Evolutionary conservation across 805 yeast species (phyloP).

Genomic region (Ogataea nonfermentans): DNA sequence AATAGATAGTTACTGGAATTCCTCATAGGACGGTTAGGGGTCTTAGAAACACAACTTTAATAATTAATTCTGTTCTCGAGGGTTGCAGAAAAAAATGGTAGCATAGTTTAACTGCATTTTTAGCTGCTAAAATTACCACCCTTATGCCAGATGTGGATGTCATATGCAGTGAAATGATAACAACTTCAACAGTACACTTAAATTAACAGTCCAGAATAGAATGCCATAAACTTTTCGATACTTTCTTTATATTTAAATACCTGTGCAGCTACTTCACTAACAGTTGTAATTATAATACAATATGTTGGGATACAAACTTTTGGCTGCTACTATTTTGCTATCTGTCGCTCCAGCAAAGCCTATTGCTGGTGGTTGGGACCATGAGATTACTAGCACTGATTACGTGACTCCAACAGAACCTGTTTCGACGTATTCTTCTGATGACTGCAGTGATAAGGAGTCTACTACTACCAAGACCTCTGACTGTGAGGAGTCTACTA

Average conservation of each 20-base stretch:
- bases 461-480: constrained; percentile 3
- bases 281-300: background rate
- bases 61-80: constrained; percentile 2
- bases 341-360: constrained; percentile 7
- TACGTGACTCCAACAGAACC: constrained; percentile 7
- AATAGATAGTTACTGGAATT: constrained; percentile 1
- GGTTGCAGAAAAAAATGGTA: constrained; percentile 2
- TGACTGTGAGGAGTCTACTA: constrained; percentile 4
- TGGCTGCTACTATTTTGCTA: constrained; percentile 7
- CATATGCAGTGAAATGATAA: too few relatives aligned
- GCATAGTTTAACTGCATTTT: too few relatives aligned
- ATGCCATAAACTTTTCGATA: background rate
- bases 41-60: too few relatives aligned
- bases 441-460: constrained; percentile 5
- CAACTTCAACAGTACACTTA: too few relatives aligned
- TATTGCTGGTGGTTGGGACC: constrained; percentile 4
- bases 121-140: too few relatives aligned
- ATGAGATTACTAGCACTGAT: constrained; percentile 6
- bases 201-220: constrained; percentile 6
- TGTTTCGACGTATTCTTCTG: background rate
- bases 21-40: too few relatives aligned
- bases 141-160: too few relatives aligned
- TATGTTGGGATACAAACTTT: constrained; percentile 10
- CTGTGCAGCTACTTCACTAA: too few relatives aligned
- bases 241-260: background rate